These are phyloP conservation scores for Aspergillus ibericus DNA, from an alignment of 2,329 filamentous ascomycete genomes.

Conservation along the genomic window DNA sequence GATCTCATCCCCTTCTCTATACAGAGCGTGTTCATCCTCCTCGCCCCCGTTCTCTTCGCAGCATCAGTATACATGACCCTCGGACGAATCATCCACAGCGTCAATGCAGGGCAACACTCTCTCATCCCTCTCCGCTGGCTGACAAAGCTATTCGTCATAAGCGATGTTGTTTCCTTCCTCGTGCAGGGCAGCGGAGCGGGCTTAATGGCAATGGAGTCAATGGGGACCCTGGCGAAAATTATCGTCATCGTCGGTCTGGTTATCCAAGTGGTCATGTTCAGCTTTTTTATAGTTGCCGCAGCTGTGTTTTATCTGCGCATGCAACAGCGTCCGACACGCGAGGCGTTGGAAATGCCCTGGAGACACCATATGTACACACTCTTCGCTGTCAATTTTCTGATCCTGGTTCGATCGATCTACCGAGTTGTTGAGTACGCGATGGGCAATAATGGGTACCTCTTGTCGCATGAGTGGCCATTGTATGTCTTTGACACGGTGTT, in stretches of 20 bases:
- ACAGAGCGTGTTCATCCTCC: slow-evolving; percentile 47
- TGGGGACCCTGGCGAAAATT: slow-evolving; percentile 6
- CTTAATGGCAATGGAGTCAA: slow-evolving; percentile 21
- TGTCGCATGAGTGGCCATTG: slow-evolving; percentile 45
- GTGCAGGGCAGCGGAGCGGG: slow-evolving; percentile 38
- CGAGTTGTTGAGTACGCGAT: slow-evolving; percentile 52
- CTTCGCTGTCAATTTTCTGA: slow-evolving; percentile 29
- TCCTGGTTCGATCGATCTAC: slow-evolving; percentile 48
- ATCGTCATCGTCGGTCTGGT: slow-evolving; percentile 26
- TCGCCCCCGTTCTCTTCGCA: slow-evolving; percentile 52
- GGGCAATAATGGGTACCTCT: slow-evolving; percentile 43
- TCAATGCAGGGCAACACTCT: slow-evolving; percentile 43
- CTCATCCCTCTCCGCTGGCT: slow-evolving; percentile 47
- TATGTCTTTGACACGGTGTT: slow-evolving; percentile 47
- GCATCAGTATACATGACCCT: slow-evolving; percentile 54
- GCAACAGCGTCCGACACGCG: slow-evolving; percentile 7
- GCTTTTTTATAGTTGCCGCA: slow-evolving; percentile 25
- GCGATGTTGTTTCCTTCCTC: slow-evolving; percentile 51
- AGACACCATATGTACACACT: slow-evolving; percentile 20
- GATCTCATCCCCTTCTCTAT: slow-evolving; percentile 38
- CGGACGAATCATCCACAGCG: slow-evolving; percentile 46
- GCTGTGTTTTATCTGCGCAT: slow-evolving; percentile 26
- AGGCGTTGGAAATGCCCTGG: slow-evolving; percentile 13
- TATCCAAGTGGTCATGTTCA: slow-evolving; percentile 30
- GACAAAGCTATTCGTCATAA: slow-evolving; percentile 50